Percentiles rank a stretch among this genome's conserved stretches.
These are phyloP conservation scores for Earliella scabrosa DNA, from an alignment of 1,284 basidiomycete species.

Conservation along the genomic window DNA sequence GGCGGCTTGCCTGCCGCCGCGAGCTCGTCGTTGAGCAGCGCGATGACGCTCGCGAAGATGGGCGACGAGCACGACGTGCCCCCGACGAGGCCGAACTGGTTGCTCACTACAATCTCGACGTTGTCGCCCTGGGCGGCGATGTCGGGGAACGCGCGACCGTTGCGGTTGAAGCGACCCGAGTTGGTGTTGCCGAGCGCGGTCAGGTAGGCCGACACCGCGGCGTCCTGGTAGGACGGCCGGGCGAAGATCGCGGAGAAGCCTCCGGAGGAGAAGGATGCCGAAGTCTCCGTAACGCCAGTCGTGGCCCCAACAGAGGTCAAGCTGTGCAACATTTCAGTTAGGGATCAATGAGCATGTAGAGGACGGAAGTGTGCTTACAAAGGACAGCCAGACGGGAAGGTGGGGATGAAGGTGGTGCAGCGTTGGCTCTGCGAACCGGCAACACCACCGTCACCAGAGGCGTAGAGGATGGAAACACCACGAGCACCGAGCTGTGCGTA, in stretches of 20 bases:
- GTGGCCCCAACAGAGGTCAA: slow-evolving; percentile 70
- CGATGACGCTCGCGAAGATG: slow-evolving; percentile 54
- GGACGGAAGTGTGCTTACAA: slow-evolving; percentile 42
- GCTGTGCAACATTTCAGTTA: slow-evolving; percentile 44
- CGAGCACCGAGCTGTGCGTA: slow-evolving; percentile 67
- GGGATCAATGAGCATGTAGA: not conserved
- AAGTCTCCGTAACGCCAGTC: slow-evolving; percentile 52
- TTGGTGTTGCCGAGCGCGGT: slow-evolving; percentile 32
- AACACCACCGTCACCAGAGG: slow-evolving; percentile 71
- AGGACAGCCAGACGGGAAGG: slow-evolving; percentile 68
- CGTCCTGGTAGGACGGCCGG: slow-evolving; percentile 44
- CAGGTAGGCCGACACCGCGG: slow-evolving; percentile 40
- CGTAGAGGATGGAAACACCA: slow-evolving; percentile 67
- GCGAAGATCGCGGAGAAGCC: slow-evolving; percentile 55
- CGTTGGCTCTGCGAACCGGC: slow-evolving; percentile 61
- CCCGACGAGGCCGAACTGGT: slow-evolving; percentile 48
- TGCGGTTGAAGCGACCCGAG: slow-evolving; percentile 34
- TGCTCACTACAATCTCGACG: slow-evolving; percentile 34
- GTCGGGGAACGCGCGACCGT: slow-evolving; percentile 41
- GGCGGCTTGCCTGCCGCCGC: slow-evolving; percentile 44
- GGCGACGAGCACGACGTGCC: slow-evolving; percentile 56
- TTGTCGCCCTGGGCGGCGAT: slow-evolving; percentile 36
- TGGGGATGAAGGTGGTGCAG: slow-evolving; percentile 61
- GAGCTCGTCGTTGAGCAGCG: slow-evolving; percentile 58
- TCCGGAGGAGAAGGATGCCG: slow-evolving; percentile 46